A percentile compares a stretch with the other conserved stretches of the same genome.
Conservation (phyloP, 2,329 filamentous ascomycete species). For the Chrysoporthe cubensis region DNA sequence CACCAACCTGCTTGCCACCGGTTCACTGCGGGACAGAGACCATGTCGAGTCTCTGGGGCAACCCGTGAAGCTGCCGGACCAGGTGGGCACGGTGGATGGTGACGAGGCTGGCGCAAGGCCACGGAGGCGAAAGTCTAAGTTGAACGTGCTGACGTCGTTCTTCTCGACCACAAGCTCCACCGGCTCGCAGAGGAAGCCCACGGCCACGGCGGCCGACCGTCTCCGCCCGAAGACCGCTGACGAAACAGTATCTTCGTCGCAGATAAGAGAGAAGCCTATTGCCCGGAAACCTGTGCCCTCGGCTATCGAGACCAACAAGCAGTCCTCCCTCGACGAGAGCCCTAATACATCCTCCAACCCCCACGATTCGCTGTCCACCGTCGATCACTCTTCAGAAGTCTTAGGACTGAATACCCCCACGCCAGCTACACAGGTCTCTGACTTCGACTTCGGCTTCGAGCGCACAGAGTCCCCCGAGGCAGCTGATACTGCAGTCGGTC, state of each 20-base stretch:
- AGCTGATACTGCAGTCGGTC: slow-evolving; percentile 10
- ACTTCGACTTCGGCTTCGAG: slow-evolving; percentile 24
- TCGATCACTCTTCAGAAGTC: slow-evolving; percentile 25
- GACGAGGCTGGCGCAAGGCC: slow-evolving; percentile 18
- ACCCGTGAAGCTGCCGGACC: slow-evolving; percentile 14
- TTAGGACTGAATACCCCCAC: slow-evolving; percentile 19
- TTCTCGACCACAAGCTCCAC: slow-evolving; percentile 26
- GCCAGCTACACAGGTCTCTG: slow-evolving; percentile 25
- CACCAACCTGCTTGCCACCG: slow-evolving; percentile 21
- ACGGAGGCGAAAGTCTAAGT: slow-evolving; percentile 25
- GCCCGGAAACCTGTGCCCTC: slow-evolving; percentile 19
- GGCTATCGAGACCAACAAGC: slow-evolving; percentile 19
- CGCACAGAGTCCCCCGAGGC: slow-evolving; percentile 26
- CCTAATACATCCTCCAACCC: slow-evolving; percentile 24
- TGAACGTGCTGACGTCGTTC: slow-evolving; percentile 28
- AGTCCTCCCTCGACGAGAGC: slow-evolving; percentile 21
- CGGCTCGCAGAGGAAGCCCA: slow-evolving; percentile 9
- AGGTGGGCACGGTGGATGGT: slow-evolving; percentile 9
- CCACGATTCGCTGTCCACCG: slow-evolving; percentile 26
- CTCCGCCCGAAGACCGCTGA: slow-evolving; percentile 26
- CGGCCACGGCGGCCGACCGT: slow-evolving; percentile 12
- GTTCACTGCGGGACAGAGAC: slow-evolving; percentile 18
- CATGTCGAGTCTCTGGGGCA: slow-evolving; percentile 16
- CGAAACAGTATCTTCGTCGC: slow-evolving; percentile 15
- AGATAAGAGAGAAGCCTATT: slow-evolving; percentile 19